Conservation (phyloP, 2,329 filamentous ascomycete genomes). For the Clonostachys rhizophaga region DNA sequence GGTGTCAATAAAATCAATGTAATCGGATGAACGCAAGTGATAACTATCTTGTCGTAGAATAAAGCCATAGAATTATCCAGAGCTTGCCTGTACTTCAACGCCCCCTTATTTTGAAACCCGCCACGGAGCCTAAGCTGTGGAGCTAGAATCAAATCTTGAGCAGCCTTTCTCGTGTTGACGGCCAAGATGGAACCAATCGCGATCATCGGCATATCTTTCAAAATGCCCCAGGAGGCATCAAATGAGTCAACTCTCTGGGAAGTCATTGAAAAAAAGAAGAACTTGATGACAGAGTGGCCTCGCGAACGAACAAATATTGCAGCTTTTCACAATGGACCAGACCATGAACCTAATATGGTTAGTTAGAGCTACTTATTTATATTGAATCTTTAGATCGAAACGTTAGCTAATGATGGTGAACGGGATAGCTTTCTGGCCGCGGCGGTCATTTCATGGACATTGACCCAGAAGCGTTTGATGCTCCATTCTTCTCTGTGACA, state of each 20-base stretch:
- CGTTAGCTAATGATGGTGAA: constrained; percentile 7
- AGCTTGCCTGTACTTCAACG: too few relatives aligned
- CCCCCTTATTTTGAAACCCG: too few relatives aligned
- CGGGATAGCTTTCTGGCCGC: constrained; percentile 8
- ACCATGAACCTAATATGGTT: constrained; percentile 3
- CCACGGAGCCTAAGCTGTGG: too few relatives aligned
- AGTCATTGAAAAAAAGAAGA: constrained; percentile 17
- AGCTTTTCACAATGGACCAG: constrained; percentile 11
- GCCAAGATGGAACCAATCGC: constrained; percentile 10
- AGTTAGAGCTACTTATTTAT: not conserved
- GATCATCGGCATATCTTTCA: constrained; percentile 29
- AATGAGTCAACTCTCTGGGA: constrained; percentile 25
- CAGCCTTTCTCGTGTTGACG: too few relatives aligned
- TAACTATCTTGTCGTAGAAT: too few relatives aligned
- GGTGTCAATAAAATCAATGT: too few relatives aligned
- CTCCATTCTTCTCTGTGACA: constrained; percentile 28
- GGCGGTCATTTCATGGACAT: constrained; percentile 23
- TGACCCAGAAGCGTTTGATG: constrained; percentile 27
- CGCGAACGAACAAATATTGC: constrained; percentile 17
- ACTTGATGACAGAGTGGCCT: constrained; percentile 23
- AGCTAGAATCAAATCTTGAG: too few relatives aligned
- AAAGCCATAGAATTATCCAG: too few relatives aligned
- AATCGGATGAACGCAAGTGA: too few relatives aligned
- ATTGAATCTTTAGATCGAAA: too few relatives aligned
- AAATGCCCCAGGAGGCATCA: constrained; percentile 24